Evolutionary conservation across 768 basidiomycete genomes (phyloP).

Genomic region (Lentinula guzmanii): DNA sequence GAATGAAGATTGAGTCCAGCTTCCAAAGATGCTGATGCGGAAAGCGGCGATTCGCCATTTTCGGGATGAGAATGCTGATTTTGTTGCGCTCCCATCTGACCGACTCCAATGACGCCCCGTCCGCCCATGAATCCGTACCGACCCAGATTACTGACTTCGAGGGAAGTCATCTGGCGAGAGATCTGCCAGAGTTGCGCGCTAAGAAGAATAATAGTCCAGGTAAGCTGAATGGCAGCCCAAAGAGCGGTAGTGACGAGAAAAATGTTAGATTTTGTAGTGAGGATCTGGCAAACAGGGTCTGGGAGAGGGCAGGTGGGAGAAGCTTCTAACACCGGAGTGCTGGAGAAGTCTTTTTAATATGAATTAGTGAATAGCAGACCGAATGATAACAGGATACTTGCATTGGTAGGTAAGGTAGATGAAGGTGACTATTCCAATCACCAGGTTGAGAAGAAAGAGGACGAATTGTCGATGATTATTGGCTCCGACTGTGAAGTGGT

Average conservation of each 20-base stretch:
- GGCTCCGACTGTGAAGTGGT: slow-evolving; percentile 58
- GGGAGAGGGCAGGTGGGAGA: slow-evolving; percentile 69
- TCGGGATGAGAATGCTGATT: slow-evolving; percentile 28
- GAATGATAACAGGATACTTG: slow-evolving; percentile 31
- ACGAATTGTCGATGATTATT: slow-evolving; percentile 96
- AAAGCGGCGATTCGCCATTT: slow-evolving; percentile 8
- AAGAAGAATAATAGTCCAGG: slow-evolving; percentile 88
- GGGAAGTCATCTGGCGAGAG: slow-evolving; percentile 89
- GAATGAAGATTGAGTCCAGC: slow-evolving; percentile 26
- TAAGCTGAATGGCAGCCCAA: slow-evolving; percentile 93
- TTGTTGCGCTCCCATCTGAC: slow-evolving; percentile 74
- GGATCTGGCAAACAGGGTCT: slow-evolving; percentile 59
- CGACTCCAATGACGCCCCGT: slow-evolving; percentile 62
- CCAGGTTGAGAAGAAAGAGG: slow-evolving; percentile 83
- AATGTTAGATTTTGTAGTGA: slow-evolving; percentile 53
- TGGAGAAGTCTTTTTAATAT: slow-evolving; percentile 45
- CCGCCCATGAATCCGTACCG: slow-evolving; percentile 98
- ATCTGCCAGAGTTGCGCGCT: slow-evolving; percentile 89
- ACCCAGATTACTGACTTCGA: slow-evolving; percentile 93
- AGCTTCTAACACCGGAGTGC: slow-evolving; percentile 28
- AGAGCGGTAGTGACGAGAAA: slow-evolving; percentile 77
- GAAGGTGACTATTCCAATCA: slow-evolving; percentile 73
- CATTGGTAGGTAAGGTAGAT: slow-evolving; percentile 82
- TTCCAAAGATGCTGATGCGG: slow-evolving; percentile 14
- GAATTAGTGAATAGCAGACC: background rate